phyloP scores from a whole-genome alignment of 441 rosid genomes.

The Daphne laureola region DNA sequence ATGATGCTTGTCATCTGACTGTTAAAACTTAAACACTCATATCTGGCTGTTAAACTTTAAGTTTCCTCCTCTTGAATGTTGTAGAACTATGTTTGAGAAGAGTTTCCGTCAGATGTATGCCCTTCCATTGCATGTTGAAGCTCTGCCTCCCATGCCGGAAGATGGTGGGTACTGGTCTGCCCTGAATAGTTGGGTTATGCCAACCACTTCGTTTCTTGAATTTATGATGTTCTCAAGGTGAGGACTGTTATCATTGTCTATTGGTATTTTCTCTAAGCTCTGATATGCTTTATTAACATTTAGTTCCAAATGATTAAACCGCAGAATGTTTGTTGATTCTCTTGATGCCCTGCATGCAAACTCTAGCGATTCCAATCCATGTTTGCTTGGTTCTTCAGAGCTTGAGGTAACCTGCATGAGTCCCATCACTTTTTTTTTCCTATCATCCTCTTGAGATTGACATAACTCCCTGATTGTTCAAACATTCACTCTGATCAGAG shows the following conservation, averaged over 20 bases:
- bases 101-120: slow-evolving; percentile 79
- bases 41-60: slow-evolving; percentile 1
- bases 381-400: slow-evolving; percentile 60
- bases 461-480: slow-evolving; percentile 7
- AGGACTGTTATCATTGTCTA: slow-evolving; percentile 5
- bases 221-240: slow-evolving; percentile 90
- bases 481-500: slow-evolving; percentile 35
- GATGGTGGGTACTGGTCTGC: slow-evolving; percentile 93
- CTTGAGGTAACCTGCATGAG: slow-evolving; percentile 52
- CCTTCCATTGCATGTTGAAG: slow-evolving; percentile 61
- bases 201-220: slow-evolving; percentile 90
- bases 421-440: slow-evolving; percentile 7
- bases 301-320: slow-evolving; percentile 6
- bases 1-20: background rate
- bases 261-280: slow-evolving; percentile 3
- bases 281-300: slow-evolving; percentile 5
- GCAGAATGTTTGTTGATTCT: slow-evolving; percentile 94
- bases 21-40: background rate
- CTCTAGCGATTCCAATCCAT: slow-evolving; percentile 31
- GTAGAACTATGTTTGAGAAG: slow-evolving; percentile 71
- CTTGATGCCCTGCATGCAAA: slow-evolving; percentile 66
- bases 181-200: slow-evolving; percentile 98
- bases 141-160: slow-evolving; percentile 95
- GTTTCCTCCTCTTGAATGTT: slow-evolving; percentile 12
- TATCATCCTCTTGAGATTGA: background rate